A percentile compares a stretch with the other conserved stretches of the same genome.
Conservation (phyloP, 371 early-diverging fungal genomes). For the Mortierella sp. region DNA sequence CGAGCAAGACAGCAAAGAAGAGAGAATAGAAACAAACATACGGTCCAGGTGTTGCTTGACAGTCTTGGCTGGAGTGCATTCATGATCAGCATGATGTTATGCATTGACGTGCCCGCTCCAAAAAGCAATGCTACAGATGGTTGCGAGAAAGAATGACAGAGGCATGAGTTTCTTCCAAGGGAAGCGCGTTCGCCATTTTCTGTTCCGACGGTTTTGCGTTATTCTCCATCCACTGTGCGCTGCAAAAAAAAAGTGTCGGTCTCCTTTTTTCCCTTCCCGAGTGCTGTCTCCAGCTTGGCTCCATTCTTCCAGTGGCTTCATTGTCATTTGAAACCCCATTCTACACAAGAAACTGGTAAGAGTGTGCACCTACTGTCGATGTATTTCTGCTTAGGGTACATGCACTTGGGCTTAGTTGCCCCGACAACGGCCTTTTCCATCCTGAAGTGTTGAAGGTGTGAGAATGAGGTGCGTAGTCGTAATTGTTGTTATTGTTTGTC, state of each 20-base stretch:
- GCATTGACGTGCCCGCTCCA: constrained; percentile 66
- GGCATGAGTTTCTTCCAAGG: background rate
- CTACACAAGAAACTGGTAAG: background rate
- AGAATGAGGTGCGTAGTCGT: background rate
- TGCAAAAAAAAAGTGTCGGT: background rate
- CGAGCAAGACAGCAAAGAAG: background rate
- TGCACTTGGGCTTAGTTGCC: constrained; percentile 83
- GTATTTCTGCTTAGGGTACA: constrained; percentile 90
- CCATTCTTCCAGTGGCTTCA: background rate
- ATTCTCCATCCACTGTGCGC: background rate
- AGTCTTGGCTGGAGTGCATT: constrained; percentile 35
- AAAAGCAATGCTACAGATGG: constrained; percentile 60
- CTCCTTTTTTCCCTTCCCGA: too few relatives aligned
- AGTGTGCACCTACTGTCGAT: constrained; percentile 77
- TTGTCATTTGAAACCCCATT: background rate
- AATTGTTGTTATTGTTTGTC: background rate
- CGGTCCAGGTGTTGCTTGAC: constrained; percentile 45
- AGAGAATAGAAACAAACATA: constrained; percentile 5
- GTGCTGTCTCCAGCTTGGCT: background rate
- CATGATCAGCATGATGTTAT: constrained; percentile 63
- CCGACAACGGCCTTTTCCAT: constrained; percentile 87
- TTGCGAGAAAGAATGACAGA: constrained; percentile 57
- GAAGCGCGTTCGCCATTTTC: background rate
- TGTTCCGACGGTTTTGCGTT: too few relatives aligned
- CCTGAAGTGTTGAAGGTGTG: constrained; percentile 1